A percentile compares a stretch with the other conserved stretches of the same genome.
Conservation (phyloP, 2,329 filamentous ascomycete species). For the Torrubiellomyces zombiae region DNA sequence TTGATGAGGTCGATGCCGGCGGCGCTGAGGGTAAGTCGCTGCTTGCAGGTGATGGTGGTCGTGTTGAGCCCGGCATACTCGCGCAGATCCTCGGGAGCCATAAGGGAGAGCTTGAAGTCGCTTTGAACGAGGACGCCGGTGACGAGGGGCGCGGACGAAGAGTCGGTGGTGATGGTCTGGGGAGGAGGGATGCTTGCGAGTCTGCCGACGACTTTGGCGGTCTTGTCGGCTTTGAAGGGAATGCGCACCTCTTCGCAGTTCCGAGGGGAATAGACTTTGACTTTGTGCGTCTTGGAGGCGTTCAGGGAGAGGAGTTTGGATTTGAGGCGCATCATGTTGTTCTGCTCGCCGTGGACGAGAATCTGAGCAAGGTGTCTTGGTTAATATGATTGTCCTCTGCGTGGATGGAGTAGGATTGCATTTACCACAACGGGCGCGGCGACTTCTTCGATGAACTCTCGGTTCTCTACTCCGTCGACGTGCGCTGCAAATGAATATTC, state of each 20-base stretch:
- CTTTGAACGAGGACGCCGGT: conserved; percentile 91
- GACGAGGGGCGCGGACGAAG: conserved; percentile 38
- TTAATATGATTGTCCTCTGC: conserved; percentile 6
- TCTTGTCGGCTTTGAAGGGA: conserved; percentile 88
- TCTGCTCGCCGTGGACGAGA: conserved; percentile 88
- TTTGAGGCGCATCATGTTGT: conserved; percentile 95
- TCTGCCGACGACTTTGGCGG: conserved; percentile 89
- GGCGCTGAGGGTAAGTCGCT: conserved; percentile 72
- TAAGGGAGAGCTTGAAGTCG: conserved; percentile 91
- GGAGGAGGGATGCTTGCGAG: conserved; percentile 69
- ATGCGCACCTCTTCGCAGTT: conserved; percentile 94
- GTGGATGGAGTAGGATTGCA: conserved; percentile 10
- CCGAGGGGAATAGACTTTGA: conserved; percentile 83
- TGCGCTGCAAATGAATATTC: conserved; percentile 95
- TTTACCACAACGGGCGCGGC: conserved; percentile 80
- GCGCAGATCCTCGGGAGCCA: conserved; percentile 89
- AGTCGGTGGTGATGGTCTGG: conserved; percentile 15
- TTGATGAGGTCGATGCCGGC: conserved; percentile 81
- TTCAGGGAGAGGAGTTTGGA: conserved; percentile 91
- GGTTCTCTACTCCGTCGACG: conserved; percentile 88
- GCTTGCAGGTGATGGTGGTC: conserved; percentile 83
- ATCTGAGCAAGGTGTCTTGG: conserved; percentile 37
- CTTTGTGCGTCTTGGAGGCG: conserved; percentile 59
- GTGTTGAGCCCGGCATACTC: conserved; percentile 96
- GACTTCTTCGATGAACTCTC: conserved; percentile 92